These are phyloP conservation scores for Taphrina pruni DNA, from an alignment of 1,139 yeast genomes.

Conservation along the genomic window DNA sequence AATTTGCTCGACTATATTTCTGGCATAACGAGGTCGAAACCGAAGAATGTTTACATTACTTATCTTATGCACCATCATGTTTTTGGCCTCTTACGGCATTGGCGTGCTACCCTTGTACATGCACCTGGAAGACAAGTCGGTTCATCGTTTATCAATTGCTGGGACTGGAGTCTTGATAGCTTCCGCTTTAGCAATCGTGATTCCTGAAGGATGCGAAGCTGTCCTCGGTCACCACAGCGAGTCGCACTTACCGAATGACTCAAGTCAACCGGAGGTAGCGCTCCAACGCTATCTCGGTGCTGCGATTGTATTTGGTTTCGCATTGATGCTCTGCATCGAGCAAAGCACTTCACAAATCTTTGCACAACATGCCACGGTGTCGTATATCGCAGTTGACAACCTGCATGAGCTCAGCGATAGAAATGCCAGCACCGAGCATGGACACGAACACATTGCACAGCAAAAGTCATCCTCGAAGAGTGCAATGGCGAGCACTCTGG, in stretches of 20 bases:
- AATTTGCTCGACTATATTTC: neutral
- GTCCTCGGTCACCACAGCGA: conserved; percentile 51
- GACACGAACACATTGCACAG: neutral
- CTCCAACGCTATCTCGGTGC: conserved; percentile 49
- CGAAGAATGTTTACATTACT: conserved; percentile 1
- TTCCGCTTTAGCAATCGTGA: conserved; percentile 66
- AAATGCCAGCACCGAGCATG: neutral
- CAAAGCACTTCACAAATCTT: conserved; percentile 49
- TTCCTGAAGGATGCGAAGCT: conserved; percentile 72
- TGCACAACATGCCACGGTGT: conserved; percentile 9
- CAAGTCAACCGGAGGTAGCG: neutral
- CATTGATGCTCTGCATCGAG: conserved; percentile 61
- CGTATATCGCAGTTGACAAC: conserved; percentile 30
- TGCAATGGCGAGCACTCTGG: conserved; percentile 59
- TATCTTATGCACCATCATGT: conserved; percentile 11
- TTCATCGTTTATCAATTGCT: conserved; percentile 54
- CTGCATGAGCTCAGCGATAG: conserved; percentile 31
- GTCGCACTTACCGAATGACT: conserved; percentile 26
- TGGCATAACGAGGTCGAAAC: neutral
- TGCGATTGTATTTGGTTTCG: conserved; percentile 59
- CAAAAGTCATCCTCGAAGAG: conserved; percentile 11
- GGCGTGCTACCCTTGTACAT: conserved; percentile 12
- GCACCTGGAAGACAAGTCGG: neutral
- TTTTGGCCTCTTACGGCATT: conserved; percentile 2
- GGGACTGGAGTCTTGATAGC: conserved; percentile 71